These are phyloP conservation scores for Aspergillus indologenus DNA, from an alignment of 495 filamentous ascomycete species.

Conservation along the genomic window DNA sequence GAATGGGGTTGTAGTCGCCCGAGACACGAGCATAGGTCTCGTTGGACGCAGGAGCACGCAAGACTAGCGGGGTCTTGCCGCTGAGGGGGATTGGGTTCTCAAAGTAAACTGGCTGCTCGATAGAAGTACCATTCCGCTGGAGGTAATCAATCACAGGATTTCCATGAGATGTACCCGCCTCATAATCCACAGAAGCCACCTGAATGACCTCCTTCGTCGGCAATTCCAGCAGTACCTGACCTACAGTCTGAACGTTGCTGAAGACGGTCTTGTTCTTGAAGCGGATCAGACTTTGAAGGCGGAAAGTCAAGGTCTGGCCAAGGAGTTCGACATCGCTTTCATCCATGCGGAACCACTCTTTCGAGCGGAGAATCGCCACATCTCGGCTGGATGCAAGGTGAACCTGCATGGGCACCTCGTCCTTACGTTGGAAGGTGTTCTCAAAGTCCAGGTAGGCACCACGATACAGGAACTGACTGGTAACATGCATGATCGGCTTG, in stretches of 20 bases:
- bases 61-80: slow-evolving; percentile 80
- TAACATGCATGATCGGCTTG: slow-evolving; percentile 94
- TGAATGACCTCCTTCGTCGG: slow-evolving; percentile 98
- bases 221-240: slow-evolving; percentile 89
- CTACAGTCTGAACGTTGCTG: slow-evolving; percentile 87
- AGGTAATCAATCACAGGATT: slow-evolving; percentile 98
- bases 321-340: slow-evolving; percentile 78
- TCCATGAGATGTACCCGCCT: slow-evolving; percentile 82
- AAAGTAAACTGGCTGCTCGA: slow-evolving; percentile 96
- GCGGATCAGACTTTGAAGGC: slow-evolving; percentile 80
- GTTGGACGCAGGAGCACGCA: slow-evolving; percentile 93
- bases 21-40: slow-evolving; percentile 97
- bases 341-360: slow-evolving; percentile 93
- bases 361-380: slow-evolving; percentile 87
- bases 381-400: slow-evolving; percentile 83
- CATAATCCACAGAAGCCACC: slow-evolving; percentile 91
- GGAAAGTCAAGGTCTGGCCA: slow-evolving; percentile 93
- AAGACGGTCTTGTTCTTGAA: slow-evolving; percentile 96
- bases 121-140: slow-evolving; percentile 82
- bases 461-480: slow-evolving; percentile 95
- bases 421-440: slow-evolving; percentile 97
- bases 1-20: slow-evolving; percentile 97
- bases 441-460: slow-evolving; percentile 89
- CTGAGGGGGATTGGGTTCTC: slow-evolving; percentile 95
- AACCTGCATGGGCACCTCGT: slow-evolving; percentile 92